A percentile compares a stretch with the other conserved stretches of the same genome.
phyloP scores from a whole-genome alignment of 768 basidiomycete species.

The Mrakia hoshinonis region DNA sequence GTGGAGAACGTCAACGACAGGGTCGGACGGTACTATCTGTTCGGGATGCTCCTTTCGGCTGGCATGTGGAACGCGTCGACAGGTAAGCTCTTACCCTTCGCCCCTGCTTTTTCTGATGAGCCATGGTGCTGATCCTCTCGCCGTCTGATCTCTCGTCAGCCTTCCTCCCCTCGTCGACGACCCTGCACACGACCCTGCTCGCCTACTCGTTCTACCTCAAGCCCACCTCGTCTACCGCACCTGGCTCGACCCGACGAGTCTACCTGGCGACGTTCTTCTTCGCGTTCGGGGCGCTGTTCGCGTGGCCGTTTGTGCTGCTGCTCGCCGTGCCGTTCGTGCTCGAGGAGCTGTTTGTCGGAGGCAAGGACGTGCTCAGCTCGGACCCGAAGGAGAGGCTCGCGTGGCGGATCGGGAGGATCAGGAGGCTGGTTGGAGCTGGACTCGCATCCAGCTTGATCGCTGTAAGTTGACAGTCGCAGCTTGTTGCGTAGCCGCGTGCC shows the following conservation, averaged over 20 bases:
- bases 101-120: neutral
- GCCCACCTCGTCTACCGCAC: constrained; percentile 46
- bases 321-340: constrained; percentile 79
- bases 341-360: constrained; percentile 76
- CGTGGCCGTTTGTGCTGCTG: constrained; percentile 93
- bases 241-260: constrained; percentile 52
- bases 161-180: constrained; percentile 88
- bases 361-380: constrained; percentile 37
- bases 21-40: constrained; percentile 86
- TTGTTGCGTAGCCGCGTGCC: neutral
- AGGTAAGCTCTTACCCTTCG: constrained; percentile 47
- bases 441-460: constrained; percentile 54
- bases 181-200: constrained; percentile 78
- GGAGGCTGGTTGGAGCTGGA: constrained; percentile 11
- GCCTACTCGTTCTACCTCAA: constrained; percentile 57
- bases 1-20: constrained; percentile 74
- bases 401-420: constrained; percentile 12
- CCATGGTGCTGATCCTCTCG: neutral
- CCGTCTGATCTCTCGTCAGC: no score
- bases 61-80: constrained; percentile 92
- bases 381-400: constrained; percentile 7
- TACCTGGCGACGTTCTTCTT: constrained; percentile 57
- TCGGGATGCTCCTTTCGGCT: constrained; percentile 71
- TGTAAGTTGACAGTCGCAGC: constrained; percentile 44
- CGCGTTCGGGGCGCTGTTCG: constrained; percentile 74